Base-by-base conservation (phyloP, 2,329 filamentous ascomycete genomes). In the Bimuria novae-zelandiae region DNA sequence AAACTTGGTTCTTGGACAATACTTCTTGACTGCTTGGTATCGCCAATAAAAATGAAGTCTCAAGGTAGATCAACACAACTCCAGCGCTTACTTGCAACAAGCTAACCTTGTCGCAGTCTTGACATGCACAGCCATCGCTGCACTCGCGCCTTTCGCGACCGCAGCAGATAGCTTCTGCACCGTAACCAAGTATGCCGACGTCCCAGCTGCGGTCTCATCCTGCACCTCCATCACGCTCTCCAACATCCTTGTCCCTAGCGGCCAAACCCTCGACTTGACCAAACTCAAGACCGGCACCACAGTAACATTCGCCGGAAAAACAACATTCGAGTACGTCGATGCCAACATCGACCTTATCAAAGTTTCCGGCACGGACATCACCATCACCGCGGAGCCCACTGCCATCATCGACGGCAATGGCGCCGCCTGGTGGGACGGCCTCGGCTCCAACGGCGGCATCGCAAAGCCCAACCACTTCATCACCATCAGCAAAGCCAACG, bases 391-490 rank as follows among this genome's bases (percentile, higher is more conserved):
- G 27, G 72, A 76, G 7, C 80, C 49, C 7, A 54, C 44, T 17
- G 70, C 72, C 4, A 35, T 61, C 2, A 57, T 66, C 22, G 57
- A 64, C 40, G 63, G 63, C 2, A 63, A 64, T 23, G 63, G 63
- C 21, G 55, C 58, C 14, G 43, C 55, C 8, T 66, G 59, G 55
- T 66, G 63, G 63, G 63, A 66, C 23, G 63, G 63, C 5, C 58
- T 76, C 14, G 79, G 78, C 14, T 73, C 70, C n/a, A 81, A 81
- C 49, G 77, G 78, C n/a, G 77, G 77, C 3, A 62, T 64, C 40
- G 23, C 30, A 40, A 60, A 53, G 25, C 60, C 66, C 7, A 65
- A 64, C 22, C 60, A 64, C 50, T 69, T 67, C 37, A 64, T 64
- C n/a, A 71, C 74, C 39, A 61, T 77, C 41, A 74, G 68, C 51